These are phyloP conservation scores for Sporisorium graminicola DNA, from an alignment of 1,284 basidiomycete genomes.

Conservation along the genomic window DNA sequence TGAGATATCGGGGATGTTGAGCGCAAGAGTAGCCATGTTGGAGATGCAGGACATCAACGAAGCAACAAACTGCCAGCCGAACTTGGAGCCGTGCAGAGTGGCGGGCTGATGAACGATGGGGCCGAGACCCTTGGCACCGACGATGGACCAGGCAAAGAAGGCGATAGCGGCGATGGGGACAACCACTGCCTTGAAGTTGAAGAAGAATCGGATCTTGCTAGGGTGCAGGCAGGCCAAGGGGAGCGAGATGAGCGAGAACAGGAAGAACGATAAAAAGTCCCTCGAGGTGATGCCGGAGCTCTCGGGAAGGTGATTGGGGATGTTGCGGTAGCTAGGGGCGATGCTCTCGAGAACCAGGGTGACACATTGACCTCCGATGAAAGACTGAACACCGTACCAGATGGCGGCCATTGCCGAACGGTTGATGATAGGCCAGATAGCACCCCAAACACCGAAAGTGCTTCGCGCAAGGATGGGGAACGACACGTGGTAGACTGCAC, in stretches of 20 bases:
- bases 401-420: constrained; percentile 82
- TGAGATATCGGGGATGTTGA: constrained; percentile 62
- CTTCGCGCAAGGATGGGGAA: constrained; percentile 83
- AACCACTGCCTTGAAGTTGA: constrained; percentile 82
- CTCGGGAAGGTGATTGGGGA: constrained; percentile 79
- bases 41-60: constrained; percentile 51
- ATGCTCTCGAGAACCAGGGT: constrained; percentile 79
- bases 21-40: constrained; percentile 58
- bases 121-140: constrained; percentile 79
- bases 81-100: constrained; percentile 77
- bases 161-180: constrained; percentile 72
- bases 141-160: constrained; percentile 85
- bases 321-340: constrained; percentile 75
- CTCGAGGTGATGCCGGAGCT: constrained; percentile 79
- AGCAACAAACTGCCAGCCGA: constrained; percentile 84
- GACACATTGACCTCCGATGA: constrained; percentile 80
- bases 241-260: constrained; percentile 85
- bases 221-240: constrained; percentile 85
- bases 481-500: constrained; percentile 74
- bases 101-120: constrained; percentile 81
- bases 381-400: constrained; percentile 64
- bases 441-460: constrained; percentile 82
- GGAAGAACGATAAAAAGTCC: constrained; percentile 84
- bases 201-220: constrained; percentile 84
- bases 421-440: constrained; percentile 82